A percentile compares a stretch with the other conserved stretches of the same genome.
Evolutionary conservation across 306 rosid species (phyloP).

Genomic region (Cicer pinnatifidum): DNA sequence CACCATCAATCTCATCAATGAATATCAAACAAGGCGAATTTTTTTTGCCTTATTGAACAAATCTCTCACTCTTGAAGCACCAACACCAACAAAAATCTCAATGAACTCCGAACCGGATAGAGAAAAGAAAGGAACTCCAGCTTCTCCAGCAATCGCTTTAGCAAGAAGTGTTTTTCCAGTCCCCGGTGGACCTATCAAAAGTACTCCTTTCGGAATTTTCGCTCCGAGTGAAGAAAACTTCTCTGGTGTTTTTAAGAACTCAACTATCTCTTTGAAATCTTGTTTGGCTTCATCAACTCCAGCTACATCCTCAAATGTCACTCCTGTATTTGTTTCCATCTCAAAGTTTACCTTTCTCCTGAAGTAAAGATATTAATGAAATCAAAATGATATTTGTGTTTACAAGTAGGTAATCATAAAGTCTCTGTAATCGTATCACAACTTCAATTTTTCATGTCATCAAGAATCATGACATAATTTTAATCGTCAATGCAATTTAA

Average conservation of each 20-base stretch:
- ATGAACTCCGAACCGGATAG: constrained; percentile 83
- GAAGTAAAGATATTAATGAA: background rate
- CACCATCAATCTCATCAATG: constrained; percentile 86
- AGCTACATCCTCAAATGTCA: constrained; percentile 80
- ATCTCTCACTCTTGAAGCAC: constrained; percentile 84
- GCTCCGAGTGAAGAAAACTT: constrained; percentile 82
- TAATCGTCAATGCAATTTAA: background rate
- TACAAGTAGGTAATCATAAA: background rate
- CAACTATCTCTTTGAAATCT: constrained; percentile 81
- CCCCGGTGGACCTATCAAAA: constrained; percentile 78
- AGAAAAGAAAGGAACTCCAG: constrained; percentile 87
- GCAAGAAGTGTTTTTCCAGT: constrained; percentile 82
- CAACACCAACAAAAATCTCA: constrained; percentile 87
- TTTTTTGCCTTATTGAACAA: constrained; percentile 72
- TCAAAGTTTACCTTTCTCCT: constrained; percentile 81
- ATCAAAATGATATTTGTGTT: constrained; percentile 1
- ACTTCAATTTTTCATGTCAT: too few relatives aligned
- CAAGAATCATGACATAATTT: background rate
- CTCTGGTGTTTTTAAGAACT: constrained; percentile 75
- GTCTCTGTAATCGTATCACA: background rate
- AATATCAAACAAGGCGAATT: constrained; percentile 79
- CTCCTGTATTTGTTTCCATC: constrained; percentile 87
- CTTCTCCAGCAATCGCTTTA: constrained; percentile 87
- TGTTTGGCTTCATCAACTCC: constrained; percentile 91
- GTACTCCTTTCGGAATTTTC: constrained; percentile 75